phyloP scores from a whole-genome alignment of 176 grass and related monocot species.

The Musa itinerans region DNA sequence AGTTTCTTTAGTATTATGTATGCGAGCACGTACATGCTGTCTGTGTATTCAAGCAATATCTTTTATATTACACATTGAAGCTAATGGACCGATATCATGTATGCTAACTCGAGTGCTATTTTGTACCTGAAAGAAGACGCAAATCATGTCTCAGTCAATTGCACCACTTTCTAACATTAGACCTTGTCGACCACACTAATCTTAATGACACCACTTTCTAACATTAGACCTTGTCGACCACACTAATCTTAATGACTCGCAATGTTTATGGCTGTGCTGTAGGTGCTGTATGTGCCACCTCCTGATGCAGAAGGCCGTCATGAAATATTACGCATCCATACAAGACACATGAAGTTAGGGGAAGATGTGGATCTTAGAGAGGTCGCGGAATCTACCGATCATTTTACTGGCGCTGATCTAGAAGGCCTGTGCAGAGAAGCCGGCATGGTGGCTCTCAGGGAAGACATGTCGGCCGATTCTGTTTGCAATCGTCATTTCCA shows the following conservation, averaged over 20 bases:
- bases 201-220: too few species aligned
- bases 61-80: too few species aligned
- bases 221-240: too few species aligned
- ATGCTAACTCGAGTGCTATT: too few species aligned
- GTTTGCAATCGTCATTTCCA: conserved; percentile 42
- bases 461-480: conserved; percentile 37
- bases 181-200: too few species aligned
- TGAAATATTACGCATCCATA: conserved; percentile 67
- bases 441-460: conserved; percentile 63
- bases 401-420: conserved; percentile 74
- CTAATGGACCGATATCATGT: too few species aligned
- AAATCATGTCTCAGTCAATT: too few species aligned
- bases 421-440: conserved; percentile 77
- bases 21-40: too few species aligned
- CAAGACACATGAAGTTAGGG: conserved; percentile 55
- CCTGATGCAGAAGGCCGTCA: conserved; percentile 60
- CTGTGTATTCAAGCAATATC: too few species aligned
- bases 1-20: too few species aligned
- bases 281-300: conserved; percentile 74
- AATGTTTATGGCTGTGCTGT: conserved; percentile 15
- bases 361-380: conserved; percentile 61
- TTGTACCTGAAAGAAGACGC: too few species aligned
- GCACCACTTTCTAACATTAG: too few species aligned
- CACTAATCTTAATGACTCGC: background rate
- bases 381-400: conserved; percentile 43